A percentile compares a stretch with the other conserved stretches of the same genome.
phyloP scores from a whole-genome alignment of 108 stramenopile species.

The Cyclostephanos tholiformis region DNA sequence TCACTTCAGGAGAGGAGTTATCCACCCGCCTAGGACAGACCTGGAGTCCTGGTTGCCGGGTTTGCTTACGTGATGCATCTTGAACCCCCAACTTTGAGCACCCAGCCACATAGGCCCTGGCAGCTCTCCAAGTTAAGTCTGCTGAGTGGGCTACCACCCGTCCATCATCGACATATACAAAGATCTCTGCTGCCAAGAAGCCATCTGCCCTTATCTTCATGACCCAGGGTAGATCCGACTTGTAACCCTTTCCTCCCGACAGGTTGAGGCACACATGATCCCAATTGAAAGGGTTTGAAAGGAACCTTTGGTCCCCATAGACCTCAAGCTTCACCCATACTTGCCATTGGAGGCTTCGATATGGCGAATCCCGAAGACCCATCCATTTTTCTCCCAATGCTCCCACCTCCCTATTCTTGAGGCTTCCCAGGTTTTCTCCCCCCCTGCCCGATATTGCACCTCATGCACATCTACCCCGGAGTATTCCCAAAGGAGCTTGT shows the following conservation, averaged over 20 bases:
- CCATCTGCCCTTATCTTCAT: conserved; percentile 13
- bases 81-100: not conserved
- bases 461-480: conserved; percentile 44
- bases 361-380: conserved; percentile 47
- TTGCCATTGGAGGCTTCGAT: conserved; percentile 7
- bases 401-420: conserved; percentile 7
- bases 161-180: conserved; percentile 39
- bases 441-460: not conserved
- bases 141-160: not conserved
- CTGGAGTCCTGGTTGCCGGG: no score
- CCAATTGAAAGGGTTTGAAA: conserved; percentile 31
- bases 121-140: not conserved
- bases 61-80: conserved; percentile 12
- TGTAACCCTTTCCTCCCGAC: conserved; percentile 14
- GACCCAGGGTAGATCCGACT: conserved; percentile 30
- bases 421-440: conserved; percentile 8
- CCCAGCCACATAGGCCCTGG: not conserved
- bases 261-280: conserved; percentile 10
- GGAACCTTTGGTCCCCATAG: conserved; percentile 9
- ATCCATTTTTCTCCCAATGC: conserved; percentile 26
- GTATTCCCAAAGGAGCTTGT: conserved; percentile 13
- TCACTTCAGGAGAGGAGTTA: no score
- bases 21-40: no score
- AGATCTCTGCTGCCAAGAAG: conserved; percentile 15
- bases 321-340: not conserved